A percentile compares a stretch with the other conserved stretches of the same genome.
phyloP scores from a whole-genome alignment of 2,329 filamentous ascomycete species.

The Colletotrichum cordylinicola region DNA sequence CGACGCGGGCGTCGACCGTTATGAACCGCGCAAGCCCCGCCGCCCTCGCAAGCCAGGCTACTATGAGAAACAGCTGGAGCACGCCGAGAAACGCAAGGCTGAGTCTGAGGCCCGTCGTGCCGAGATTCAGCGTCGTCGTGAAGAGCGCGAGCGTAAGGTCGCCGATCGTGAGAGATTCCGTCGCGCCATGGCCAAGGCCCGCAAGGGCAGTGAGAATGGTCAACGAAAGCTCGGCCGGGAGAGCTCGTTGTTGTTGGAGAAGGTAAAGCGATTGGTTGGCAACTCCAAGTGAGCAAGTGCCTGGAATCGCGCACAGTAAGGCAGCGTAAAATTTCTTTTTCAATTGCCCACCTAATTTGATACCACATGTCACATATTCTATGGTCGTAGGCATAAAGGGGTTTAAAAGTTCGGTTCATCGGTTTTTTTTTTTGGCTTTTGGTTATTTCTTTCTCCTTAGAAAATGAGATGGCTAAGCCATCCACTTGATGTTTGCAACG shows the following conservation, averaged over 20 bases:
- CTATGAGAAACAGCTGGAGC: conserved; percentile 68
- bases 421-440: background rate
- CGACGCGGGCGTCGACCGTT: conserved; percentile 14
- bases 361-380: background rate
- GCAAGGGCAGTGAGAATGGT: conserved; percentile 69
- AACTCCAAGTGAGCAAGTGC: conserved; percentile 24
- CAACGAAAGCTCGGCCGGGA: conserved; percentile 83
- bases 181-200: conserved; percentile 75
- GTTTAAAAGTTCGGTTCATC: background rate
- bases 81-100: conserved; percentile 49
- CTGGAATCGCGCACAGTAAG: background rate
- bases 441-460: background rate
- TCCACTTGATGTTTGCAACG: conserved; percentile 3
- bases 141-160: conserved; percentile 68
- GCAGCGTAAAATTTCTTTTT: background rate
- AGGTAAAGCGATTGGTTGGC: conserved; percentile 75
- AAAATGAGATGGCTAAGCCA: background rate
- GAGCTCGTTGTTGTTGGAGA: conserved; percentile 78
- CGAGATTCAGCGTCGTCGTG: conserved; percentile 54
- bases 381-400: background rate
- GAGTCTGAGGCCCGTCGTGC: conserved; percentile 47
- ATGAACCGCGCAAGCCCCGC: conserved; percentile 22
- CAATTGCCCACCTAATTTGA: background rate
- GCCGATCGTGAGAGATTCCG: conserved; percentile 71
- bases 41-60: conserved; percentile 51